Conservation (phyloP, 1,284 basidiomycete genomes). For the Cystobasidium sp. region DNA sequence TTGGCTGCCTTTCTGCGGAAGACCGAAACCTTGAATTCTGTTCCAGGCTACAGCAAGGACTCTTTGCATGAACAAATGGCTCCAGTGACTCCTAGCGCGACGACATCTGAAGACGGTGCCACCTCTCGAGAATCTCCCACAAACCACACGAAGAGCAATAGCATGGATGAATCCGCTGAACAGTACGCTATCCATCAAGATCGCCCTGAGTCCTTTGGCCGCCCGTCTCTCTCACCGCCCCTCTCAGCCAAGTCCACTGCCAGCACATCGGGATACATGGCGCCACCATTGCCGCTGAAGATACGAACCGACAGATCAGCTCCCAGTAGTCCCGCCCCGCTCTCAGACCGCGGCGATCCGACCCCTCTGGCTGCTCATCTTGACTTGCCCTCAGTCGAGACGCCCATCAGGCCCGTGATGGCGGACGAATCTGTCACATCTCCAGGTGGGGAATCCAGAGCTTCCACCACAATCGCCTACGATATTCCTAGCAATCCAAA, state of each 20-base stretch:
- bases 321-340: not conserved
- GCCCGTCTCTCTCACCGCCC: not conserved
- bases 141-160: not conserved
- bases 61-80: conserved; percentile 23
- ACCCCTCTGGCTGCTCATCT: not conserved
- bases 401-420: not conserved
- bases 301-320: conserved; percentile 6
- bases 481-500: not conserved
- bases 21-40: conserved; percentile 6
- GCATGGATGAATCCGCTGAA: not conserved
- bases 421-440: not conserved
- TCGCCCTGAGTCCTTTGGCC: not conserved
- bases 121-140: not conserved
- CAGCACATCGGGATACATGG: conserved; percentile 6
- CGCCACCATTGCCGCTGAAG: conserved; percentile 33
- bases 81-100: conserved; percentile 6
- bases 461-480: conserved; percentile 38
- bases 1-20: conserved; percentile 15
- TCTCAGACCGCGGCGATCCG: not conserved
- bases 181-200: not conserved
- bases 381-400: not conserved
- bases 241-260: not conserved
- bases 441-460: conserved; percentile 20
- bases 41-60: conserved; percentile 22
- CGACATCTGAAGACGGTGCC: not conserved